Percentiles rank a stretch among this genome's conserved stretches.
Conservation (phyloP, 2,329 filamentous ascomycete species). For the Colletotrichum australisinense region DNA sequence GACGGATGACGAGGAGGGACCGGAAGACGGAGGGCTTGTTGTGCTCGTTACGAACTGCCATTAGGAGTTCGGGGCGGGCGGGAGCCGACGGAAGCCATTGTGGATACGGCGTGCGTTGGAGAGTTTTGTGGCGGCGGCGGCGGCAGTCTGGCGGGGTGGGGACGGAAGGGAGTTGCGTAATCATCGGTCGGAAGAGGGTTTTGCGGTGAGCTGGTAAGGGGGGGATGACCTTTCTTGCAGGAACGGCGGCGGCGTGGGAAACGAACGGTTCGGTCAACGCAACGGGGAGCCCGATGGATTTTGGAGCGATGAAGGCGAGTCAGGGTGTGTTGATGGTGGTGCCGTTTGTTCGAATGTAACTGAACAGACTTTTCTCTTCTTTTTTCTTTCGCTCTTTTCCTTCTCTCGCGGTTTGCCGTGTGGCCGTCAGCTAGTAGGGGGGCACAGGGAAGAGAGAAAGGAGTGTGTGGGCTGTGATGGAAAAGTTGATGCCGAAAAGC, state of each 20-base stretch:
- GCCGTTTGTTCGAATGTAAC: background rate
- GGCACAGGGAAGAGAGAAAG: background rate
- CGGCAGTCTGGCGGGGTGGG: slow-evolving; percentile 3
- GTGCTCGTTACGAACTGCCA: slow-evolving; percentile 40
- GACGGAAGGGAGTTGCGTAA: slow-evolving; percentile 33
- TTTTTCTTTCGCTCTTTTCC: background rate
- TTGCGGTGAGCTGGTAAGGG: too few relatives aligned
- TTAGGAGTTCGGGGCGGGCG: slow-evolving; percentile 37
- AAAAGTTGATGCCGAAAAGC: slow-evolving; percentile 1
- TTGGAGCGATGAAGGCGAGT: background rate
- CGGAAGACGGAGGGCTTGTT: slow-evolving; percentile 42
- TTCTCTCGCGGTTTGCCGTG: background rate
- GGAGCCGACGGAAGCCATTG: slow-evolving; percentile 39
- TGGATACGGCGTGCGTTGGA: slow-evolving; percentile 4
- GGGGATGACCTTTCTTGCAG: background rate
- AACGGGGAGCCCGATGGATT: background rate
- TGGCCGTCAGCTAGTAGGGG: background rate
- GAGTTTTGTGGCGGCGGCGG: slow-evolving; percentile 2
- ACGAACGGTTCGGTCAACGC: background rate
- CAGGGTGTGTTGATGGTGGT: background rate
- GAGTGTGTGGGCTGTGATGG: background rate
- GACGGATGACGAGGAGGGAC: slow-evolving; percentile 73
- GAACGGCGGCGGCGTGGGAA: background rate
- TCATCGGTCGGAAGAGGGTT: slow-evolving; percentile 15
- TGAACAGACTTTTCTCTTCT: background rate